These are phyloP conservation scores for Hypoxylon sp. DNA, from an alignment of 2,329 filamentous ascomycete genomes.

Conservation along the genomic window DNA sequence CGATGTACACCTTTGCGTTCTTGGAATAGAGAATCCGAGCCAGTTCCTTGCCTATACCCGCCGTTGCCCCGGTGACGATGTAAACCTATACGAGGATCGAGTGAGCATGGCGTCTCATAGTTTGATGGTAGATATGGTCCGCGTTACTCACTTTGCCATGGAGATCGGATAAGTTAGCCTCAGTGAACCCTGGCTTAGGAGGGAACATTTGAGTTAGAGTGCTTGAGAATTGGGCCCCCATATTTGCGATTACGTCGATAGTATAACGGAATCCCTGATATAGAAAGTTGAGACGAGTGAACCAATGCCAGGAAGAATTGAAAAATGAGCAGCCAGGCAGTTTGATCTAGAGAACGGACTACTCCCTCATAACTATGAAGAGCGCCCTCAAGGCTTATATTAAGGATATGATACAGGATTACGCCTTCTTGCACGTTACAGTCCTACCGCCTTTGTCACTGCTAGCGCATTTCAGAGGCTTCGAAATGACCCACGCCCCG, in stretches of 20 bases:
- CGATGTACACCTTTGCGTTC: constrained; percentile 60
- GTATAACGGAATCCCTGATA: not conserved
- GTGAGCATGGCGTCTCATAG: not conserved
- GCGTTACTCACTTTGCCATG: constrained; percentile 32
- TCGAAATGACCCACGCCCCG: not conserved
- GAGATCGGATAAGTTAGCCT: constrained; percentile 35
- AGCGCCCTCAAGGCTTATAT: constrained; percentile 12
- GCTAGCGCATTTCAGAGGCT: not conserved
- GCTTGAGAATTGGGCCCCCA: constrained; percentile 32
- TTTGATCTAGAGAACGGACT: not conserved
- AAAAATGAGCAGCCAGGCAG: not conserved
- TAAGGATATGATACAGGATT: not conserved
- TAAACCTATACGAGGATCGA: constrained; percentile 21
- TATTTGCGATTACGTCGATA: not conserved
- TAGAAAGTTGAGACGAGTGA: not conserved
- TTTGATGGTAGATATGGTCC: no score
- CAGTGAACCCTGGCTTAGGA: constrained; percentile 35
- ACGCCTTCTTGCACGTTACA: not conserved
- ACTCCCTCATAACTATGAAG: not conserved
- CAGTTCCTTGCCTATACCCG: constrained; percentile 57
- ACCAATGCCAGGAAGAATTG: not conserved
- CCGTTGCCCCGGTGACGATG: constrained; percentile 43
- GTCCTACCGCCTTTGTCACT: not conserved
- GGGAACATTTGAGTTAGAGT: constrained; percentile 28
- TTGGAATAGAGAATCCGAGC: constrained; percentile 56